Conservation (phyloP, 345 rosid species). For the Acer saccharum region DNA sequence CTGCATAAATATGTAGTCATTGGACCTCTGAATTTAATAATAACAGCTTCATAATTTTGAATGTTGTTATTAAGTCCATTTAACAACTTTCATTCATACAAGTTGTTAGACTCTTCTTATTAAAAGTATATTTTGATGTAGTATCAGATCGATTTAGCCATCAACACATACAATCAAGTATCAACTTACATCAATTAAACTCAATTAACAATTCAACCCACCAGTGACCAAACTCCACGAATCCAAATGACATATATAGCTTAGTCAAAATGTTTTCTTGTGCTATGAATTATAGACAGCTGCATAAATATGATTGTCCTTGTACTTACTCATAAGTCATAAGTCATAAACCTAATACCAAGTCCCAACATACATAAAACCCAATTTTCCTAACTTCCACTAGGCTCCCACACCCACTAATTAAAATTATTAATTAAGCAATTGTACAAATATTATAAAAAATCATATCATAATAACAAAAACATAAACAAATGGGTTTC, state of each 20-base stretch:
- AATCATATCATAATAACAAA: no score
- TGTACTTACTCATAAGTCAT: not conserved
- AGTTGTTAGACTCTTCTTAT: no score
- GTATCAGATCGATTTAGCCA: no score
- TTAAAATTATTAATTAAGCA: not conserved
- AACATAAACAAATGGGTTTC: not conserved
- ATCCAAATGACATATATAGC: not conserved
- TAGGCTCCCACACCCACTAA: constrained; percentile 4
- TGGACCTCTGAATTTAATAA: no score
- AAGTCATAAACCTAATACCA: not conserved
- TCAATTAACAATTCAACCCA: not conserved
- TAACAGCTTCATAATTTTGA: no score
- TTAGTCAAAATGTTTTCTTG: not conserved
- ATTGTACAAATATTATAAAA: not conserved
- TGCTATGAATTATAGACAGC: not conserved
- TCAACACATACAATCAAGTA: no score
- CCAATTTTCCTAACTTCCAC: not conserved
- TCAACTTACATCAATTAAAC: no score
- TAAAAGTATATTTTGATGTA: no score
- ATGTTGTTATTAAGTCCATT: no score
- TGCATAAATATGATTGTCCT: not conserved
- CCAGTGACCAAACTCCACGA: not conserved
- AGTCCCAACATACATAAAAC: not conserved
- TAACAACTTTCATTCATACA: no score
- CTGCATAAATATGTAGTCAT: not conserved